Conservation (phyloP, 768 basidiomycete species). For the Psilocybe sp. region DNA sequence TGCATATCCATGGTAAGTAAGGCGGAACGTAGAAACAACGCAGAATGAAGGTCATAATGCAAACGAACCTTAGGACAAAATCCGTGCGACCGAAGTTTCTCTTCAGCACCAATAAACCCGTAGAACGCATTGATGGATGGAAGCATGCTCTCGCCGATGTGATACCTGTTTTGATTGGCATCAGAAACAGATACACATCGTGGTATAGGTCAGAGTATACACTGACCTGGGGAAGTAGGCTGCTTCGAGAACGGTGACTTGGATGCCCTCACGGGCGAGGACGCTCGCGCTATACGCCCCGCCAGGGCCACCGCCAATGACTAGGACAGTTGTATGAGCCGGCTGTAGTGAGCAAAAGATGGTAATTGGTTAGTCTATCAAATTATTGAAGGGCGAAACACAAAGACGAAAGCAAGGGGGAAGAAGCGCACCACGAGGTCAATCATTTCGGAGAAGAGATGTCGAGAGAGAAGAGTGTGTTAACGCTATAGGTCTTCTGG, state of each 20-base stretch:
- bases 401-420: no score
- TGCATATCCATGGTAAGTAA: background rate
- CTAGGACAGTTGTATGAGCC: slow-evolving; percentile 24
- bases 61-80: slow-evolving; percentile 19
- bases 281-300: slow-evolving; percentile 43
- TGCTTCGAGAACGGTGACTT: slow-evolving; percentile 41
- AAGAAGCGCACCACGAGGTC: no score
- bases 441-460: no score
- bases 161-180: slow-evolving; percentile 22
- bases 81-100: slow-evolving; percentile 29
- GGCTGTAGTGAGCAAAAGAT: background rate
- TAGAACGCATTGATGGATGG: slow-evolving; percentile 25
- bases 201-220: background rate
- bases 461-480: no score
- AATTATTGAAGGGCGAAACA: no score
- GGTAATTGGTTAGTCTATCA: no score
- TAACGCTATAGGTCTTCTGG: no score
- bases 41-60: background rate
- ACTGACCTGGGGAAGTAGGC: slow-evolving; percentile 1
- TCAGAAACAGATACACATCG: background rate
- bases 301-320: slow-evolving; percentile 45
- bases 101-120: slow-evolving; percentile 33
- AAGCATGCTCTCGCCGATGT: slow-evolving; percentile 21
- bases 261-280: slow-evolving; percentile 39
- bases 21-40: background rate